These are phyloP conservation scores for Daldinia sp. DNA, from an alignment of 2,329 filamentous ascomycete species.

Conservation along the genomic window DNA sequence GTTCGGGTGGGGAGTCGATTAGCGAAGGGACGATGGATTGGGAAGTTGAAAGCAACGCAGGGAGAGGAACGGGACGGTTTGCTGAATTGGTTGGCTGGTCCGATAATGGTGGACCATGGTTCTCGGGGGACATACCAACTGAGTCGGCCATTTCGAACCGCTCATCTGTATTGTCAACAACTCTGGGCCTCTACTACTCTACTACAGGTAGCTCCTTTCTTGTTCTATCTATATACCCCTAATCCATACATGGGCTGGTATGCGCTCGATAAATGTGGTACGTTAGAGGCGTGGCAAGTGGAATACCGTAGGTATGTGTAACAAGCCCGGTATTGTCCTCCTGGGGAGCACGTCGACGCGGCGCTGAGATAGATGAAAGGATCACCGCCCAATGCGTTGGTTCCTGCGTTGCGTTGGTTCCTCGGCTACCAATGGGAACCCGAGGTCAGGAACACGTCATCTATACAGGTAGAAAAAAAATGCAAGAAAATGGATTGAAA, in stretches of 20 bases:
- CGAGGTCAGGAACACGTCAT: constrained; percentile 39
- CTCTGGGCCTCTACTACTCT: constrained; percentile 5
- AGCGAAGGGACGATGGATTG: constrained; percentile 28
- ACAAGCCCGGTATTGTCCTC: constrained; percentile 19
- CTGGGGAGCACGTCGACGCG: constrained; percentile 27
- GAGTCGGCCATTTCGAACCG: constrained; percentile 61
- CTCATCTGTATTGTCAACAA: constrained; percentile 32
- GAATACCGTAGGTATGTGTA: constrained; percentile 26
- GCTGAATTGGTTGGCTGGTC: constrained; percentile 27
- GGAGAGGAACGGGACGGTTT: constrained; percentile 27
- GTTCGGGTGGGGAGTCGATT: constrained; percentile 12
- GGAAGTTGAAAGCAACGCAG: constrained; percentile 28
- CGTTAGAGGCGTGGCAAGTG: constrained; percentile 28
- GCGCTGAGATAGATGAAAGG: constrained; percentile 46
- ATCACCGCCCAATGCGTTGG: constrained; percentile 40
- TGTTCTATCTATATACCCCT: constrained; percentile 31
- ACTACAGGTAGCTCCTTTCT: constrained; percentile 5
- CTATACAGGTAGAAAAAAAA: constrained; percentile 23
- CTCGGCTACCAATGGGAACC: constrained; percentile 39
- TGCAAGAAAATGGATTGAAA: constrained; percentile 14
- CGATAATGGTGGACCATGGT: constrained; percentile 42
- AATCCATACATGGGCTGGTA: constrained; percentile 17
- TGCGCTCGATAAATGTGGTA: constrained; percentile 23
- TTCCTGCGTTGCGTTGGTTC: constrained; percentile 37
- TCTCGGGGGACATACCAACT: constrained; percentile 58